phyloP scores from a whole-genome alignment of 2,329 filamentous ascomycete species.

The Penicillium polonicum region DNA sequence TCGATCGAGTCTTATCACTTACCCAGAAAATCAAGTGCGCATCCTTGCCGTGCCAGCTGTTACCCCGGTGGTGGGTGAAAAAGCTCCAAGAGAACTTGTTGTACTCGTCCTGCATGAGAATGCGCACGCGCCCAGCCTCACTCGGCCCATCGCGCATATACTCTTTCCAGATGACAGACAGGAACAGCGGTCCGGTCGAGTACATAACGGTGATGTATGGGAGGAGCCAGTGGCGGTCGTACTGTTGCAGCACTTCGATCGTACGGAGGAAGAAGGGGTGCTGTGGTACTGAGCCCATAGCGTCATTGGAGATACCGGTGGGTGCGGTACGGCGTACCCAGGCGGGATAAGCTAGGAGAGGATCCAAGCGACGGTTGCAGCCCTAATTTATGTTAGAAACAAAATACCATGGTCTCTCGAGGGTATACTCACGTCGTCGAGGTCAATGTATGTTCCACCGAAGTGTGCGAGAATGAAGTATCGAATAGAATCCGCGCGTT shows the following conservation, averaged over 20 bases:
- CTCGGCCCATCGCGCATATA: slow-evolving; percentile 55
- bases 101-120: slow-evolving; percentile 70
- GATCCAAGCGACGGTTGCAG: slow-evolving; percentile 67
- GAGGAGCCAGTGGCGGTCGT: slow-evolving; percentile 67
- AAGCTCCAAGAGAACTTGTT: slow-evolving; percentile 68
- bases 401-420: background rate
- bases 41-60: slow-evolving; percentile 65
- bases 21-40: slow-evolving; percentile 66
- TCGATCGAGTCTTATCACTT: slow-evolving; percentile 18
- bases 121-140: slow-evolving; percentile 57
- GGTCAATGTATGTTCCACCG: slow-evolving; percentile 77
- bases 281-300: slow-evolving; percentile 69
- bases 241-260: slow-evolving; percentile 65
- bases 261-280: slow-evolving; percentile 73
- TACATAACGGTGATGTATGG: slow-evolving; percentile 80
- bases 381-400: slow-evolving; percentile 48
- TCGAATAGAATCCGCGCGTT: slow-evolving; percentile 73
- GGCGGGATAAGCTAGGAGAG: slow-evolving; percentile 66
- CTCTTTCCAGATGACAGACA: slow-evolving; percentile 73
- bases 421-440: slow-evolving; percentile 62
- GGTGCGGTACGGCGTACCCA: slow-evolving; percentile 71
- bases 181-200: slow-evolving; percentile 71
- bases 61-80: slow-evolving; percentile 65
- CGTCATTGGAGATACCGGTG: slow-evolving; percentile 78
- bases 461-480: slow-evolving; percentile 77